Conservation (phyloP, 2,329 filamentous ascomycete species). For the Didymella arachidicola region DNA sequence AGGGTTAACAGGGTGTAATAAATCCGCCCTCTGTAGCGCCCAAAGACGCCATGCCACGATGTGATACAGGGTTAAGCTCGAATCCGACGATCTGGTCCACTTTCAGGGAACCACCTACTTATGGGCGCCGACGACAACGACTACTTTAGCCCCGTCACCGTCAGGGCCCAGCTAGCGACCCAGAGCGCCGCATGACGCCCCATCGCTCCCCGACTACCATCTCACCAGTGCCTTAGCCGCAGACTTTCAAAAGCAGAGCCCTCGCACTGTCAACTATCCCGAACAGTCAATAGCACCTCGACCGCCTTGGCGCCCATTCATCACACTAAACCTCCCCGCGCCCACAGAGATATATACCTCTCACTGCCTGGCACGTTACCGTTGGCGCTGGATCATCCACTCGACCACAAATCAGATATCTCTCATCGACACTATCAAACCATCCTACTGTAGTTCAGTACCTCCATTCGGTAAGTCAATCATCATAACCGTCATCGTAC, state of each 20-base stretch:
- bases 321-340: conserved; percentile 37
- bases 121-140: conserved; percentile 37
- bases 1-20: conserved; percentile 10
- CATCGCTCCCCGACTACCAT: conserved; percentile 42
- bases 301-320: conserved; percentile 42
- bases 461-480: conserved; percentile 14
- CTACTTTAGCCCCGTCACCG: conserved; percentile 46
- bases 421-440: conserved; percentile 19
- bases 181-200: conserved; percentile 48
- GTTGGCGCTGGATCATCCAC: conserved; percentile 31
- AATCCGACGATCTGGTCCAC: conserved; percentile 53
- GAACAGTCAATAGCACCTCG: conserved; percentile 46
- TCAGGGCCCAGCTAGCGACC: conserved; percentile 43
- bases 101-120: conserved; percentile 41
- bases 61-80: conserved; percentile 50
- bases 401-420: conserved; percentile 22
- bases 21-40: conserved; percentile 29
- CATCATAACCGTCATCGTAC: conserved; percentile 1
- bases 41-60: conserved; percentile 49
- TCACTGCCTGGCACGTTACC: conserved; percentile 41
- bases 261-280: conserved; percentile 45
- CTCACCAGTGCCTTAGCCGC: conserved; percentile 48
- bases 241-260: conserved; percentile 47
- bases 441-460: conserved; percentile 11
- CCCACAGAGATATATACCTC: conserved; percentile 47